phyloP scores from a whole-genome alignment of 768 basidiomycete genomes.

The Mycena chlorophos region DNA sequence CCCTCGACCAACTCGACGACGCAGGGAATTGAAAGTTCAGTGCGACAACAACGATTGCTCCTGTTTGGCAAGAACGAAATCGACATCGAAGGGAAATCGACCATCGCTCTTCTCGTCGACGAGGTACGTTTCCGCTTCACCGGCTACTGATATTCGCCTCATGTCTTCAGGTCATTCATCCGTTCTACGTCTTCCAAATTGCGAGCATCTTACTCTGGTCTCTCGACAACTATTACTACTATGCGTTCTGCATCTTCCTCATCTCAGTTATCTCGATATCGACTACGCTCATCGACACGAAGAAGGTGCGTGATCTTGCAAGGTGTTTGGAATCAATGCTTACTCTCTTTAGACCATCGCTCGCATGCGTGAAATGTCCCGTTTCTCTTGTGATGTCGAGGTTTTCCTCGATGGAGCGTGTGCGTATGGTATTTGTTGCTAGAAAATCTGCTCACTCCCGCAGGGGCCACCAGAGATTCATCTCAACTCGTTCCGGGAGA shows the following conservation, averaged over 20 bases:
- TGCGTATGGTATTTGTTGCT: constrained; percentile 37
- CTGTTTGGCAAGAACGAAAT: constrained; percentile 87
- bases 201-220: constrained; percentile 94
- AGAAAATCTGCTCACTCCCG: not conserved
- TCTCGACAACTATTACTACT: constrained; percentile 94
- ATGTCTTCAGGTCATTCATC: constrained; percentile 75
- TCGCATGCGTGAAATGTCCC: constrained; percentile 95
- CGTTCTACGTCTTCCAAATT: constrained; percentile 98
- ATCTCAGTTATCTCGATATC: constrained; percentile 84
- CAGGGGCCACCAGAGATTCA: constrained; percentile 76
- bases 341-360: constrained; percentile 68
- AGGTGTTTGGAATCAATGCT: constrained; percentile 9
- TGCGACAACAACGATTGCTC: constrained; percentile 62
- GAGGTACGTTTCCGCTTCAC: constrained; percentile 59
- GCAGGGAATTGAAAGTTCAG: constrained; percentile 56
- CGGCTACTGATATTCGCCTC: not conserved
- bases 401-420: constrained; percentile 72
- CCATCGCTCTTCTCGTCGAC: constrained; percentile 75
- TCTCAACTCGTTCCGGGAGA: constrained; percentile 87
- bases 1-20: constrained; percentile 60
- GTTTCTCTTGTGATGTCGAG: constrained; percentile 76
- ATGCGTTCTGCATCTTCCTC: constrained; percentile 93
- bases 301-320: constrained; percentile 58
- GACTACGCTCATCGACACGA: constrained; percentile 89
- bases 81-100: constrained; percentile 87